Percentiles rank a stretch among this genome's conserved stretches.
Conservation (phyloP, 1,284 basidiomycete genomes). For the Ustilago vetiveriae region DNA sequence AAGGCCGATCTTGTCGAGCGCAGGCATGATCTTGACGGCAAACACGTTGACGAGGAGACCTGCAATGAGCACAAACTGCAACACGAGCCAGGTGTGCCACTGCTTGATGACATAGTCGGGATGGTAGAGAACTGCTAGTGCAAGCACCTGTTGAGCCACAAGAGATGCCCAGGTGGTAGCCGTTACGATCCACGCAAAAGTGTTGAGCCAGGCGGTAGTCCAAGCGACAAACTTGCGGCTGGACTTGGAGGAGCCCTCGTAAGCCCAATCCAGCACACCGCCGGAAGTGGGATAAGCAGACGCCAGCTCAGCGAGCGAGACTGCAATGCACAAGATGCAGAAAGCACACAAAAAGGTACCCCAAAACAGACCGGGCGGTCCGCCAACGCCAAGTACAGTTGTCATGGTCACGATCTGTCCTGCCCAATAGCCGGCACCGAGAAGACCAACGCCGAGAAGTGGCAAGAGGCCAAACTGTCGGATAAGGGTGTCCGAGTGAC, state of each 20-base stretch:
- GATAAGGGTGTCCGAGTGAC: conserved; percentile 14
- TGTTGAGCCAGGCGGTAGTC: conserved; percentile 39
- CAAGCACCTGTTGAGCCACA: conserved; percentile 29
- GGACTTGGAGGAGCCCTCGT: conserved; percentile 25
- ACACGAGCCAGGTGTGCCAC: conserved; percentile 32
- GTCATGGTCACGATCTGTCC: conserved; percentile 38
- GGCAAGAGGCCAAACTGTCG: conserved; percentile 34
- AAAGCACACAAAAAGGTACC: conserved; percentile 24
- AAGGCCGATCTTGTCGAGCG: conserved; percentile 28
- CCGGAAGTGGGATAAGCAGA: conserved; percentile 29
- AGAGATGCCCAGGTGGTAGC: conserved; percentile 31
- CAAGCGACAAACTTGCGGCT: conserved; percentile 35
- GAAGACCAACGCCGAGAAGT: conserved; percentile 25
- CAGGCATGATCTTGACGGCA: conserved; percentile 34
- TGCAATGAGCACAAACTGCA: conserved; percentile 23
- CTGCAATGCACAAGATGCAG: conserved; percentile 32
- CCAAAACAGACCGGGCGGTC: conserved; percentile 32
- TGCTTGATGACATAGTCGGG: conserved; percentile 35
- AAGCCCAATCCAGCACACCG: conserved; percentile 32
- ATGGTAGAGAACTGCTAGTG: conserved; percentile 28
- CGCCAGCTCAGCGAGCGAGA: conserved; percentile 35
- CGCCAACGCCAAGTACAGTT: conserved; percentile 27
- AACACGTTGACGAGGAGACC: conserved; percentile 27
- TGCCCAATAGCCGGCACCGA: conserved; percentile 36
- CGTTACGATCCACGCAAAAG: conserved; percentile 34